Percentiles rank a stretch among this genome's conserved stretches.
Conservation (phyloP, 345 rosid species). For the Eucalyptus grandis region DNA sequence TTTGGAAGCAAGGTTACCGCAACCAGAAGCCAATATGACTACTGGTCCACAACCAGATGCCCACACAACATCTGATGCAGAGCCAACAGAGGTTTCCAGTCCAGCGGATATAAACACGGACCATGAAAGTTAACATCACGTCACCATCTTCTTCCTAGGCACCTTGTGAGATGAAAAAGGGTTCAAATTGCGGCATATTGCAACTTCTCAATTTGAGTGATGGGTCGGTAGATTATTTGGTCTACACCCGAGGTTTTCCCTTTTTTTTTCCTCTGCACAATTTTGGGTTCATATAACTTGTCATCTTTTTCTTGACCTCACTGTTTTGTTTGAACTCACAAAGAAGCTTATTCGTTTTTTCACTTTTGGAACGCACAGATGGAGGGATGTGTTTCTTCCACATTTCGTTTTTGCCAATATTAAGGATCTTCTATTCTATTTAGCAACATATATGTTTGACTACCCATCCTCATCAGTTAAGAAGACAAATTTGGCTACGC, state of each 20-base stretch:
- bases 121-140: not conserved
- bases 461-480: not conserved
- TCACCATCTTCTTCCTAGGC: not conserved
- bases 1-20: conserved; percentile 59
- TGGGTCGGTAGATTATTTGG: not conserved
- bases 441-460: not conserved
- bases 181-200: not conserved
- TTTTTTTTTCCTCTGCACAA: not conserved
- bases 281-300: not conserved
- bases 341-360: not conserved
- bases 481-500: not conserved
- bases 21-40: conserved; percentile 13
- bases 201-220: not conserved
- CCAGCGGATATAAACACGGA: not conserved
- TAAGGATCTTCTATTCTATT: not conserved
- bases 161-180: not conserved
- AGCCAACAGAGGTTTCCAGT: not conserved
- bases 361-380: not conserved
- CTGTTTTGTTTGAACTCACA: not conserved
- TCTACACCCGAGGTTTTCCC: not conserved
- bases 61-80: not conserved
- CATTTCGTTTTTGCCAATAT: not conserved
- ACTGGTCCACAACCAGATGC: not conserved
- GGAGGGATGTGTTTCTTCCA: not conserved
- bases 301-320: not conserved